These are phyloP conservation scores for Cystobasidium slooffiae DNA, from an alignment of 1,284 basidiomycete species.

Conservation along the genomic window DNA sequence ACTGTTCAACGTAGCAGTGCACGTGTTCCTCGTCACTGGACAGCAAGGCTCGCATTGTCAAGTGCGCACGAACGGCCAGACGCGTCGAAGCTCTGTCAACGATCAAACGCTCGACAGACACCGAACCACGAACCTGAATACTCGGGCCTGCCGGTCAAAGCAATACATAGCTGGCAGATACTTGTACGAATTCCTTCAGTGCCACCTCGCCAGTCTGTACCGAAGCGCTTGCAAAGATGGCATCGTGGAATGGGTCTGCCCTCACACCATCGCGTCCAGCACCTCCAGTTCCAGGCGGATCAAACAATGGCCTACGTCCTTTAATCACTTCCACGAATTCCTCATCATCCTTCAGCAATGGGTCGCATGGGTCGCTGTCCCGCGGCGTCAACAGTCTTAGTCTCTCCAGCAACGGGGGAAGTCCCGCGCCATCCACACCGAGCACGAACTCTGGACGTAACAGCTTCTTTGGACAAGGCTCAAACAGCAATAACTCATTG, in stretches of 20 bases:
- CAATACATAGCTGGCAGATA: no score
- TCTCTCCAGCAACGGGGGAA: constrained; percentile 5
- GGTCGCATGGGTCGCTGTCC: neutral
- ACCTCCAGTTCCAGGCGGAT: constrained; percentile 46
- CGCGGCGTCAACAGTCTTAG: constrained; percentile 29
- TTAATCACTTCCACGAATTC: constrained; percentile 29
- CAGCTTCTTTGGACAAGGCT: constrained; percentile 14
- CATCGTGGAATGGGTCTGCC: constrained; percentile 42
- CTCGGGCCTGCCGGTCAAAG: no score
- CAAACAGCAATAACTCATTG: constrained; percentile 1
- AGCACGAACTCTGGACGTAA: neutral
- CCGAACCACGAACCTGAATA: no score
- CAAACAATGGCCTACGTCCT: constrained; percentile 1
- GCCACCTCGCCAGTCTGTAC: neutral
- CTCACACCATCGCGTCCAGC: constrained; percentile 49
- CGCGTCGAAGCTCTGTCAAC: no score
- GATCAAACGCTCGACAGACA: no score
- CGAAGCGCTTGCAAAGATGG: constrained; percentile 1
- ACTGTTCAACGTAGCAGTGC: no score
- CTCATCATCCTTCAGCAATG: constrained; percentile 16
- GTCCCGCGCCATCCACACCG: neutral
- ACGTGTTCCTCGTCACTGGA: no score
- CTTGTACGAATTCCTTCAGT: neutral
- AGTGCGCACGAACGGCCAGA: no score
- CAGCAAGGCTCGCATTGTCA: no score